Evolutionary conservation across 805 yeast genomes (phyloP), one percentile per base, ranked within the genome.

Genomic region (Metschnikowia proteae): DNA sequence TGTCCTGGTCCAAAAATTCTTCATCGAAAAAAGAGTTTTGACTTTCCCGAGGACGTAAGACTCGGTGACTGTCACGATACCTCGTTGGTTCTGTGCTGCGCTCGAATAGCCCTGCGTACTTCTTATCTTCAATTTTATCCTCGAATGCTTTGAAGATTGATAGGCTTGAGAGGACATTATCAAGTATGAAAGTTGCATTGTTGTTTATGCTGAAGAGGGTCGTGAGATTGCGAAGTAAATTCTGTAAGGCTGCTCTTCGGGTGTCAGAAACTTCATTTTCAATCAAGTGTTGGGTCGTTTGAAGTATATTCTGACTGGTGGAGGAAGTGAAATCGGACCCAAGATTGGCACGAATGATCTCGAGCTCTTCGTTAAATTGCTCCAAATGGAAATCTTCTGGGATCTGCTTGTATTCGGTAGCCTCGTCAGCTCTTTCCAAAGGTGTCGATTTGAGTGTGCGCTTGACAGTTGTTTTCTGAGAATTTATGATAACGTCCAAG

Each of bases 401-500:
- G 3, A 68, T 35, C 38, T 66, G 71, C 33, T 47, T 59, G 47
- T 70, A 70, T 3, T 33, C 32, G 25, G 44, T 9, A 2, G 30
- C 10, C 32, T 26, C 33, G 3, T n/a, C 10, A 5, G 25, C 17
- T 28, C 6, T 8, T 8, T 29, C 31, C 22, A 10, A 11, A 23
- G 35, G 35, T 25, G n/a, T 47, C 3, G 45, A 35, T 6, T 39
- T 11, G 5, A 51, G 42, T 17, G 38, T 45, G 27, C 28, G 35
- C 38, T 62, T 65, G 38, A 62, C 54, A 43, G 61, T 60, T 3
- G 53, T 59, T 1, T 63, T 59, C 46, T 78, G 79, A 51, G 78
- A 79, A 44, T 78, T 75, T 22, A 80, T 58, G 37, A 83, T 59
- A 1, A 83, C 68, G 57, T 84, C 89, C 57, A 84, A 72, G 9